Evolutionary conservation across 768 basidiomycete genomes (phyloP).

Genomic region (Kwoniella dejecticola): DNA sequence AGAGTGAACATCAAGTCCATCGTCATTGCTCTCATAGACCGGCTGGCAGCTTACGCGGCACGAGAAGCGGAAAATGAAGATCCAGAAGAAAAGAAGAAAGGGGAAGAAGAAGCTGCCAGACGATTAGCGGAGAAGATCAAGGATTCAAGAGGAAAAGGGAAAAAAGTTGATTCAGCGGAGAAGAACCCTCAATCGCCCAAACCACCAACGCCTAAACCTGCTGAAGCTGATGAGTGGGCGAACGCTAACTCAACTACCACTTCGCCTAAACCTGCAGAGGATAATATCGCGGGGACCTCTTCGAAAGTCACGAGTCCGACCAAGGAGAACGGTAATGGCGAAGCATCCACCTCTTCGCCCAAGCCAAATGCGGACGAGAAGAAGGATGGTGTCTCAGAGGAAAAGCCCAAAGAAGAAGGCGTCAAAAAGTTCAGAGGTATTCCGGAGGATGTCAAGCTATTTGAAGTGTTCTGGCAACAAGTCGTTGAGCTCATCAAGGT

Average conservation of each 20-base stretch:
- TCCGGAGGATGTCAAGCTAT: constrained; percentile 89
- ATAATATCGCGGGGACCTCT: neutral
- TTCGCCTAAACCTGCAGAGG: constrained; percentile 7
- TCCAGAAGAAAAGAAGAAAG: constrained; percentile 87
- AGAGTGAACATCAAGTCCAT: constrained; percentile 99
- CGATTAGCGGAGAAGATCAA: constrained; percentile 83
- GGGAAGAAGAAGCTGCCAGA: constrained; percentile 89
- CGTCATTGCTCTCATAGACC: constrained; percentile 95
- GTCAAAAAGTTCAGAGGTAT: constrained; percentile 87
- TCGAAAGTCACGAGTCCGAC: constrained; percentile 10
- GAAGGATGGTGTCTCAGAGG: constrained; percentile 35
- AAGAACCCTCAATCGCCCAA: constrained; percentile 15
- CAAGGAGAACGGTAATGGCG: constrained; percentile 23
- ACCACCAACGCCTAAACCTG: constrained; percentile 19
- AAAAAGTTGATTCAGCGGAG: constrained; percentile 52
- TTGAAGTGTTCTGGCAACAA: constrained; percentile 99
- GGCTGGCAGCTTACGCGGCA: constrained; percentile 92
- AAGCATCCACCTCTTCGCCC: constrained; percentile 48
- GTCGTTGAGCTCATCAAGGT: constrained; percentile 98
- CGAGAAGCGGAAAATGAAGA: constrained; percentile 96
- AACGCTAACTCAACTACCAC: constrained; percentile 30
- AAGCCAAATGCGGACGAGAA: constrained; percentile 58
- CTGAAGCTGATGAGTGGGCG: constrained; percentile 44
- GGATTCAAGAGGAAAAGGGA: constrained; percentile 67
- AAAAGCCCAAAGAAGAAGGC: constrained; percentile 24